A percentile compares a stretch with the other conserved stretches of the same genome.
phyloP scores from a whole-genome alignment of 1,284 basidiomycete genomes.

The Malassezia slooffiae region DNA sequence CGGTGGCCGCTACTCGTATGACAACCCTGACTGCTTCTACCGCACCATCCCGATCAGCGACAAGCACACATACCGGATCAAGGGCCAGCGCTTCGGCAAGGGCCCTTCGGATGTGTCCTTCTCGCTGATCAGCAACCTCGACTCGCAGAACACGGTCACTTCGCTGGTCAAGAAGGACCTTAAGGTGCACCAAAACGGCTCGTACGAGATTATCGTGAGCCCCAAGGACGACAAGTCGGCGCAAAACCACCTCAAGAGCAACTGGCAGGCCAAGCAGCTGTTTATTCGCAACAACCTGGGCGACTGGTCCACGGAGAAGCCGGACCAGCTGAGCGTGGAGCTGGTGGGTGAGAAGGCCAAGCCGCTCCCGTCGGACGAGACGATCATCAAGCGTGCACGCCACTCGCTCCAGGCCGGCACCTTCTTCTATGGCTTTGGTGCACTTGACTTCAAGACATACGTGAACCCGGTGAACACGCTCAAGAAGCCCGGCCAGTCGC shows the following conservation, averaged over 20 bases:
- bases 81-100: slow-evolving; percentile 7
- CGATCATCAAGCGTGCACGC: slow-evolving; percentile 4
- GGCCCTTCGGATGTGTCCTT: slow-evolving; percentile 9
- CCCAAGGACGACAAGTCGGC: neutral
- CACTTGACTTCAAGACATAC: slow-evolving; percentile 13
- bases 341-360: slow-evolving; percentile 2
- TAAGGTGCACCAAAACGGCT: slow-evolving; percentile 8
- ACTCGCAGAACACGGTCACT: slow-evolving; percentile 11
- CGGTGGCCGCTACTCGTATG: slow-evolving; percentile 14
- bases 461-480: neutral
- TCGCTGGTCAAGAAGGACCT: slow-evolving; percentile 5
- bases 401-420: slow-evolving; percentile 3
- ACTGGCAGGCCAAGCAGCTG: slow-evolving; percentile 6
- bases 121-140: slow-evolving; percentile 14
- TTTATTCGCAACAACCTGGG: slow-evolving; percentile 13
- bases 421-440: slow-evolving; percentile 16
- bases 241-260: slow-evolving; percentile 11
- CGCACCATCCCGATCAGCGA: slow-evolving; percentile 9
- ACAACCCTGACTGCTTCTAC: slow-evolving; percentile 17
- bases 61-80: slow-evolving; percentile 12
- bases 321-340: slow-evolving; percentile 10
- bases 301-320: slow-evolving; percentile 11
- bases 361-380: neutral
- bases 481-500: slow-evolving; percentile 2
- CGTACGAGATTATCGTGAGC: slow-evolving; percentile 12